A percentile compares a stretch with the other conserved stretches of the same genome.
Conservation (phyloP, 2,329 filamentous ascomycete genomes). For the Fusarium pininemorale region DNA sequence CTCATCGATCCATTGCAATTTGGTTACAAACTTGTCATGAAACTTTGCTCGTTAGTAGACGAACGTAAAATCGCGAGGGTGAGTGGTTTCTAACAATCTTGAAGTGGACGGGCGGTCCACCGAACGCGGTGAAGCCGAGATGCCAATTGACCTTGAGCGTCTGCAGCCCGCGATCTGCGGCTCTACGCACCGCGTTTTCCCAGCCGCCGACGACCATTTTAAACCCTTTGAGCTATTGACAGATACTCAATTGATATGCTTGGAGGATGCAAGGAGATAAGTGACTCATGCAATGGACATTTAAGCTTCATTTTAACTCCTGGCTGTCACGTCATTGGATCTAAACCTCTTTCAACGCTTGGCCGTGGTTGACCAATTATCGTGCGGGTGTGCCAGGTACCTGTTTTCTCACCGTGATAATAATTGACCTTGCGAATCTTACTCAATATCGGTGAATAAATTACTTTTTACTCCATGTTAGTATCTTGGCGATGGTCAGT, state of each 20-base stretch:
- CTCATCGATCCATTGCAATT: conserved; percentile 73
- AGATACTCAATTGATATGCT: accelerated
- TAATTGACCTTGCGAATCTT: not conserved
- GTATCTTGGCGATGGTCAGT: not conserved
- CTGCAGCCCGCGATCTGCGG: not conserved
- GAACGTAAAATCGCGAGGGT: too few relatives aligned
- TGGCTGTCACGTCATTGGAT: not conserved
- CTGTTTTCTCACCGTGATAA: not conserved
- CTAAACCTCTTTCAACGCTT: not conserved
- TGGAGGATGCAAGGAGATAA: accelerated
- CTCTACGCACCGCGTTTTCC: not conserved
- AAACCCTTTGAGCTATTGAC: accelerated
- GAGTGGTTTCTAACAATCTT: not conserved
- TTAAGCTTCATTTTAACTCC: not conserved
- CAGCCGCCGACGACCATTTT: not conserved
- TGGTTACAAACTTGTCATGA: conserved; percentile 64
- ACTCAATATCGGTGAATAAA: too few relatives aligned
- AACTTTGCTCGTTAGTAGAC: not conserved
- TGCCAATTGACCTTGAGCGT: conserved; percentile 25
- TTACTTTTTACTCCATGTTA: too few relatives aligned
- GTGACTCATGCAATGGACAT: not conserved
- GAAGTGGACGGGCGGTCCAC: conserved; percentile 28
- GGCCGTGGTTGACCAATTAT: not conserved
- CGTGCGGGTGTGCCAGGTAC: not conserved
- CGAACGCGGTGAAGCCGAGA: conserved; percentile 21